These are phyloP conservation scores for Hericium erinaceus DNA, from an alignment of 768 basidiomycete species.

Conservation along the genomic window DNA sequence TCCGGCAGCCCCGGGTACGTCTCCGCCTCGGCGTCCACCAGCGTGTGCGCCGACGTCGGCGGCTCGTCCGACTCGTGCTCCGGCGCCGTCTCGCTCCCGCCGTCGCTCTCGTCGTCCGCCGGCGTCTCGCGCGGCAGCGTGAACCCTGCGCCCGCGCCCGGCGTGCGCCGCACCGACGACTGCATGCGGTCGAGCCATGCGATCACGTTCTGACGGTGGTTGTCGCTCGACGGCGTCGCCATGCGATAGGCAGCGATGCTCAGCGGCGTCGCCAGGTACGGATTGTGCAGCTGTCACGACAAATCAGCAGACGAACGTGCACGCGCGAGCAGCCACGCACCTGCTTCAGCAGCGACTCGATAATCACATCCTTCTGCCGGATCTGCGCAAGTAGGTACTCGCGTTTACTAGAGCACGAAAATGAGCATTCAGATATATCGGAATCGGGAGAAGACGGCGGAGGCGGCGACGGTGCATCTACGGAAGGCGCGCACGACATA, in stretches of 20 bases:
- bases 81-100: constrained; percentile 12
- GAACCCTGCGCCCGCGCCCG: constrained; percentile 38
- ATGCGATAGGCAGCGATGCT: constrained; percentile 71
- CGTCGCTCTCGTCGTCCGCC: constrained; percentile 21
- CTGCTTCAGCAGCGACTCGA: constrained; percentile 79
- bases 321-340: constrained; percentile 26
- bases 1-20: constrained; percentile 47
- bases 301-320: constrained; percentile 1
- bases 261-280: constrained; percentile 70
- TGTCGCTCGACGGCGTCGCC: constrained; percentile 70
- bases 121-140: constrained; percentile 14
- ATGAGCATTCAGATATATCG: constrained; percentile 17
- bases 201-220: constrained; percentile 56
- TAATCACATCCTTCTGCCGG: constrained; percentile 80
- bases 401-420: constrained; percentile 50
- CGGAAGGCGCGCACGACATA: background rate
- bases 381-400: constrained; percentile 82
- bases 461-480: constrained; percentile 16
- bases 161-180: constrained; percentile 44
- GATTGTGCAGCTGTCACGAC: constrained; percentile 56
- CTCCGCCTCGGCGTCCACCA: constrained; percentile 31
- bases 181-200: constrained; percentile 70
- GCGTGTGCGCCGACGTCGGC: constrained; percentile 15
- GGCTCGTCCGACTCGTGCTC: constrained; percentile 7
- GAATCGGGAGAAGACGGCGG: constrained; percentile 17